phyloP scores from a whole-genome alignment of 768 basidiomycete genomes.

The Leccinum subgranulosum region DNA sequence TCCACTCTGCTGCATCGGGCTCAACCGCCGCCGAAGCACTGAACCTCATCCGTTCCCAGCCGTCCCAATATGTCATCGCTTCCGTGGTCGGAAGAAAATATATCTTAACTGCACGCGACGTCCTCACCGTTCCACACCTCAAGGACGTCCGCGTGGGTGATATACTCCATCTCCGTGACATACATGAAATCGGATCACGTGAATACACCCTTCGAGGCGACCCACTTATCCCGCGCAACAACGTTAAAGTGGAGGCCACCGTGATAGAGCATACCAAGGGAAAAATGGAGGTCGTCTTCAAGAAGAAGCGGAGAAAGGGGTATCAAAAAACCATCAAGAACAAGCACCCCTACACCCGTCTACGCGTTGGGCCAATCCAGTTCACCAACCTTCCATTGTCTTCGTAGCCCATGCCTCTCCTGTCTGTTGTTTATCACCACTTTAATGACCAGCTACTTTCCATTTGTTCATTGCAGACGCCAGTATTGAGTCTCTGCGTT shows the following conservation, averaged over 20 bases:
- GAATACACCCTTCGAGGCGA: slow-evolving; percentile 88
- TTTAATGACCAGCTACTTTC: slow-evolving; percentile 2
- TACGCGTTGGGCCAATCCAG: slow-evolving; percentile 83
- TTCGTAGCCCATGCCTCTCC: slow-evolving; percentile 15
- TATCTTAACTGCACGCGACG: slow-evolving; percentile 84
- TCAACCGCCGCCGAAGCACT: slow-evolving; percentile 63
- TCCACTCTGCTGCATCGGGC: slow-evolving; percentile 33
- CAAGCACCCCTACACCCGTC: slow-evolving; percentile 94
- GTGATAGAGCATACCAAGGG: slow-evolving; percentile 99
- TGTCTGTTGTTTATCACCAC: background rate
- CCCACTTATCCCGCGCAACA: slow-evolving; percentile 60
- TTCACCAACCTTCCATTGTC: slow-evolving; percentile 36
- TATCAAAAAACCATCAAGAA: slow-evolving; percentile 92
- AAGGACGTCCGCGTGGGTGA: slow-evolving; percentile 86
- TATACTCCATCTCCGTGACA: slow-evolving; percentile 73
- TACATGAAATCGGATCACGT: slow-evolving; percentile 93
- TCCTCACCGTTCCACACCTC: slow-evolving; percentile 90
- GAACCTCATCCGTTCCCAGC: slow-evolving; percentile 82
- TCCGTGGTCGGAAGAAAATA: slow-evolving; percentile 85
- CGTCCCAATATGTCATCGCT: slow-evolving; percentile 89
- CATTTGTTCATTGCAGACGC: background rate
- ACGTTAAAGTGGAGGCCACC: slow-evolving; percentile 78
- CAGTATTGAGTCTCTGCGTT: background rate
- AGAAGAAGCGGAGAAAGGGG: slow-evolving; percentile 98
- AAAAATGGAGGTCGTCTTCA: slow-evolving; percentile 85